Evolutionary conservation across 345 rosid genomes (phyloP).

Genomic region (Gossypium herbaceum): DNA sequence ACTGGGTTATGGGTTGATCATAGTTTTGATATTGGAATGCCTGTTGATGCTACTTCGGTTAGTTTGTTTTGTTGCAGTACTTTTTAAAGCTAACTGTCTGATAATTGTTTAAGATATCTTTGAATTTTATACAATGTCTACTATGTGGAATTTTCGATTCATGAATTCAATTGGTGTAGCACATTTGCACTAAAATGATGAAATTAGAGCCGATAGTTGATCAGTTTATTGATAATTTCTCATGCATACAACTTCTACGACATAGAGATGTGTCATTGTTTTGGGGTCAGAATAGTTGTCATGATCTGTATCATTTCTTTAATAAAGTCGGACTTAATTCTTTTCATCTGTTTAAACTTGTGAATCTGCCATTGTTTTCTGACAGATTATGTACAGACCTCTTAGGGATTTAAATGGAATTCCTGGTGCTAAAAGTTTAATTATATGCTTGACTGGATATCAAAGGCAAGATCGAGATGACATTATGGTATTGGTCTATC

Average conservation of each 20-base stretch:
- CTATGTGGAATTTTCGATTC: neutral
- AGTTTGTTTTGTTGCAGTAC: slow-evolving; percentile 18
- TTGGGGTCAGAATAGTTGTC: neutral
- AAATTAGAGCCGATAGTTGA: neutral
- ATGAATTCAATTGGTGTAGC: neutral
- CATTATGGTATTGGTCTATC: slow-evolving; percentile 56
- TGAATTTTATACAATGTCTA: neutral
- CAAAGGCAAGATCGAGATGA: slow-evolving; percentile 89
- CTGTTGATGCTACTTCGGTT: slow-evolving; percentile 65
- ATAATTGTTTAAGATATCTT: neutral
- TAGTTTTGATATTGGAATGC: slow-evolving; percentile 64
- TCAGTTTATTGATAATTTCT: neutral
- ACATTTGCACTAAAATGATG: neutral
- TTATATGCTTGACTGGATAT: slow-evolving; percentile 87
- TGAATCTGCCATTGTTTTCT: slow-evolving; percentile 2
- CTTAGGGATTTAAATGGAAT: slow-evolving; percentile 76
- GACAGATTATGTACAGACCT: slow-evolving; percentile 78
- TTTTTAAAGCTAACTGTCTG: neutral
- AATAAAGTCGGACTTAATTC: neutral
- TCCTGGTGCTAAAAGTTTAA: slow-evolving; percentile 56
- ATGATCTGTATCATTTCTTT: neutral
- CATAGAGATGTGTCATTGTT: neutral
- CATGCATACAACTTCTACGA: neutral
- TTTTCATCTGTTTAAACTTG: neutral
- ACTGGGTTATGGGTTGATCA: slow-evolving; percentile 86